A percentile compares a stretch with the other conserved stretches of the same genome.
phyloP scores from a whole-genome alignment of 306 rosid genomes.

The Arachis stenosperma region DNA sequence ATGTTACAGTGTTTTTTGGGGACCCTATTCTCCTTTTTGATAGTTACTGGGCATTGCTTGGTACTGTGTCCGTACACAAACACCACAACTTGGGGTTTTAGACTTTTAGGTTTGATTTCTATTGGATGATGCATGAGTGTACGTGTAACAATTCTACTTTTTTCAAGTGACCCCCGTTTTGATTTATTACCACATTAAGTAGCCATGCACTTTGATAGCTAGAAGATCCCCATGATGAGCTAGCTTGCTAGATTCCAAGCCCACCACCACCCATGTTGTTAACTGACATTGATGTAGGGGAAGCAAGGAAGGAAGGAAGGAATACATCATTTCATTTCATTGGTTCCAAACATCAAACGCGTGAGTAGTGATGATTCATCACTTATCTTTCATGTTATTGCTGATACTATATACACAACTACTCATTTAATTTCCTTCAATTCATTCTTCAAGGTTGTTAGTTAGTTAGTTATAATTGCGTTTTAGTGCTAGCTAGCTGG shows the following conservation, averaged over 20 bases:
- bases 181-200: constrained; percentile 43
- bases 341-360: not conserved
- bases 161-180: constrained; percentile 15
- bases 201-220: constrained; percentile 38
- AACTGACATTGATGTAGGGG: constrained; percentile 25
- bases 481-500: no score
- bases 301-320: not conserved
- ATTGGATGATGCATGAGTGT: constrained; percentile 26
- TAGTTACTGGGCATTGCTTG: constrained; percentile 43
- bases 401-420: no score
- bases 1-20: constrained; percentile 47
- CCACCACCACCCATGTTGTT: constrained; percentile 50
- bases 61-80: constrained; percentile 44
- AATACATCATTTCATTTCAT: constrained; percentile 21
- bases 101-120: constrained; percentile 3
- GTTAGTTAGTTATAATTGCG: no score
- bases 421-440: no score
- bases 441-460: no score
- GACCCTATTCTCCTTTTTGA: constrained; percentile 47
- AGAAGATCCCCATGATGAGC: no score
- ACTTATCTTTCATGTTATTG: no score
- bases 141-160: constrained; percentile 36
- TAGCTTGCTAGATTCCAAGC: constrained; percentile 41
- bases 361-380: not conserved
- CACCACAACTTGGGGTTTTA: constrained; percentile 43